Evolutionary conservation across 345 rosid genomes (phyloP).

Genomic region (Gossypium herbaceum): DNA sequence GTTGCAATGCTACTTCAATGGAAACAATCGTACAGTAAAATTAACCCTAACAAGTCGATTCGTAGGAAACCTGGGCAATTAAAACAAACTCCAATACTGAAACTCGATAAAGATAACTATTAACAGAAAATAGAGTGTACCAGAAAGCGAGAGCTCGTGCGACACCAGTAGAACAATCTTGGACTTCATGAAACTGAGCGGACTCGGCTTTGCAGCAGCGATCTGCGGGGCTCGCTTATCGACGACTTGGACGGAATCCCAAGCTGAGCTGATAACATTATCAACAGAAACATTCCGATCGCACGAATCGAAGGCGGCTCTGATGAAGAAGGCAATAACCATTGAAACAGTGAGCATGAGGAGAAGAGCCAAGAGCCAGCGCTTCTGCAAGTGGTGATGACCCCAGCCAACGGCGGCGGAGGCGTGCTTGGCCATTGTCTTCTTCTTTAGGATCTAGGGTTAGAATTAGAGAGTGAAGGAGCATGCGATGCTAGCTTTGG

Average conservation of each 20-base stretch:
- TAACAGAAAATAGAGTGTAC: conserved; percentile 11
- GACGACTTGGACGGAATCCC: background rate
- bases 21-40: background rate
- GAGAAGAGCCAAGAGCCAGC: conserved; percentile 31
- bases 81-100: background rate
- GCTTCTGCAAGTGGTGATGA: conserved; percentile 31
- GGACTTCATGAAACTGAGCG: conserved; percentile 49
- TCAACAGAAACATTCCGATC: conserved; percentile 23
- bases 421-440: conserved; percentile 41
- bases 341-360: conserved; percentile 42
- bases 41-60: background rate
- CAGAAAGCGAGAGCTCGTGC: conserved; percentile 45
- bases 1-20: background rate
- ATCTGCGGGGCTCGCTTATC: conserved; percentile 1
- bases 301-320: conserved; percentile 39
- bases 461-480: background rate
- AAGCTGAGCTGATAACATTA: background rate
- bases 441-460: background rate
- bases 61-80: background rate
- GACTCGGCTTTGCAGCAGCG: conserved; percentile 24
- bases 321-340: conserved; percentile 31
- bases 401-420: conserved; percentile 23
- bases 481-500: background rate
- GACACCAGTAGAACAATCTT: conserved; percentile 42
- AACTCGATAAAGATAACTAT: background rate